Base-by-base conservation (phyloP, 768 basidiomycete genomes). In the Omphalotus guepiniiformis region DNA sequence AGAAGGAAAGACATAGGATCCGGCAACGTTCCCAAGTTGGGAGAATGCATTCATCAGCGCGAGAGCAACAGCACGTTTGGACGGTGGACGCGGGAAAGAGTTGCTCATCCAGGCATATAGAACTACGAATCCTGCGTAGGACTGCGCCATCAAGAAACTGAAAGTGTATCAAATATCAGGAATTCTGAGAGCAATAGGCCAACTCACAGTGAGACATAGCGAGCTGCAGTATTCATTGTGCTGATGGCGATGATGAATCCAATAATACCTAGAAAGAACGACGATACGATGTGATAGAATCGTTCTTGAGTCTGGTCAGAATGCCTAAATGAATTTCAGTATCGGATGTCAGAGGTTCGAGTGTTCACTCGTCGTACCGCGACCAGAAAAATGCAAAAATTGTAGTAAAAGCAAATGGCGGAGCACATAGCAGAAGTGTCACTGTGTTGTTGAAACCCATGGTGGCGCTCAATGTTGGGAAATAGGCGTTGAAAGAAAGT, bases 11-110 rank as follows among this genome's bases (percentile, higher is more conserved):
- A 80, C 79, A 67, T 67, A 90, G 70, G 88, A 84, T 53, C 91
- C 90, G 15, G 83, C 74, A 47, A 94, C 73, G 64, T 93, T 94
- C 4, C 92, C 93, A 22, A 93, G 72, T 58, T 89, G 84, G 25
- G 84, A 82, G 63, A 87, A 86, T 22, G 84, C 80, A 63, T 92
- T 89, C 59, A 90, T 78, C 56, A 86, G 68, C 9, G 88, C 90
- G 50, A 93, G 72, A 6, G 88, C 83, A 16, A 91, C 84, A 11
- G 90, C 87, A 8, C 90, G 82, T 64, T 92, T 92, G 32, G 88
- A 81, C 5, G 88, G 75, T 21, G 92, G 85, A 16, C 78, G 79
- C 22, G 89, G 80, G 66, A 95, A 66, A 15, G 68, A 70, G 52
- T 72, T 73, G 59, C 68, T 70, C 47, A 72, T 66, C 75, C 76